Conservation (phyloP, 2,329 filamentous ascomycete species). For the Calonectria fujianensis region DNA sequence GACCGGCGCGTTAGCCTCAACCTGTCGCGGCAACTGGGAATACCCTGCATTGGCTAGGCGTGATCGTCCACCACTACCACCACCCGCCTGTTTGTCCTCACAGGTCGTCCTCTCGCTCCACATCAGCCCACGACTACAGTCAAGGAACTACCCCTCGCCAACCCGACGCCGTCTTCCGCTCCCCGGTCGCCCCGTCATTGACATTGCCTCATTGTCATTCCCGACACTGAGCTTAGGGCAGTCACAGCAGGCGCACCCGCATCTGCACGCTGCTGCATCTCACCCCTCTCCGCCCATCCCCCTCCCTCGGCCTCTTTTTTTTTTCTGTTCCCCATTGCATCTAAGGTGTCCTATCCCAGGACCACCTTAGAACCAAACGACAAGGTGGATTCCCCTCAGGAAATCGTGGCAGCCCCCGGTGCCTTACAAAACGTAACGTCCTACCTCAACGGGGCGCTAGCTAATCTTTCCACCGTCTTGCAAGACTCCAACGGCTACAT, state of each 20-base stretch:
- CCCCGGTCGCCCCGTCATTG: slow-evolving; percentile 42
- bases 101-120: slow-evolving; percentile 53
- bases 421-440: slow-evolving; percentile 76
- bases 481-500: slow-evolving; percentile 72
- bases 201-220: slow-evolving; percentile 45
- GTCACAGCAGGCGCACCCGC: slow-evolving; percentile 34
- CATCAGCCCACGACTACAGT: slow-evolving; percentile 55
- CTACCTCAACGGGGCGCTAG: slow-evolving; percentile 73
- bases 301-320: slow-evolving; percentile 46
- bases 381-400: slow-evolving; percentile 79
- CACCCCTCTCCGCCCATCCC: slow-evolving; percentile 41
- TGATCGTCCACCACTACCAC: slow-evolving; percentile 53
- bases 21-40: slow-evolving; percentile 43
- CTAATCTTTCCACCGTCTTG: slow-evolving; percentile 69
- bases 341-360: slow-evolving; percentile 61
- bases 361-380: slow-evolving; percentile 62
- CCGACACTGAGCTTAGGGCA: slow-evolving; percentile 30
- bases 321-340: slow-evolving; percentile 46
- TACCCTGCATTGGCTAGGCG: slow-evolving; percentile 51
- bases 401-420: slow-evolving; percentile 77
- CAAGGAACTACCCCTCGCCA: slow-evolving; percentile 46
- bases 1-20: slow-evolving; percentile 34
- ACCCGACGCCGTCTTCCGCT: slow-evolving; percentile 31
- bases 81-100: slow-evolving; percentile 47
- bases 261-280: slow-evolving; percentile 33